These are phyloP conservation scores for Calonectria ilicicola DNA, from an alignment of 2,329 filamentous ascomycete genomes.

Conservation along the genomic window DNA sequence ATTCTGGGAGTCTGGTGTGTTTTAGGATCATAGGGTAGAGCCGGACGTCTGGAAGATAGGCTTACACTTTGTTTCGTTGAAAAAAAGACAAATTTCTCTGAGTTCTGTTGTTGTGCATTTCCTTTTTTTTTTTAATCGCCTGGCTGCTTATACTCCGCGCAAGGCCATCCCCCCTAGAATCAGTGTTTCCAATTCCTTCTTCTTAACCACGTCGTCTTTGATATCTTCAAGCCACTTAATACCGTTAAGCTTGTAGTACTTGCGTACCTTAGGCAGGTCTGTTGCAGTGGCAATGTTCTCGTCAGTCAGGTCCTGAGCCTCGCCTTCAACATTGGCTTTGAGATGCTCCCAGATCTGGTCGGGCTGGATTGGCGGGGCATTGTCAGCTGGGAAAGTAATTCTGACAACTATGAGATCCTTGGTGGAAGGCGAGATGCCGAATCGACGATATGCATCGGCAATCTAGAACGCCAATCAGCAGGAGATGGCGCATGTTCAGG, in stretches of 20 bases:
- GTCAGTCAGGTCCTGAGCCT: constrained; percentile 70
- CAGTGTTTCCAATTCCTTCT: constrained; percentile 73
- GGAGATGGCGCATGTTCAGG: background rate
- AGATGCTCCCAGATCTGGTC: constrained; percentile 71
- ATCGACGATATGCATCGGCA: constrained; percentile 88
- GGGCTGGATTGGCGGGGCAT: constrained; percentile 56
- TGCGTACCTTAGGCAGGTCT: constrained; percentile 79
- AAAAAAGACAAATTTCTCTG: constrained; percentile 7
- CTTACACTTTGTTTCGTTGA: constrained; percentile 38
- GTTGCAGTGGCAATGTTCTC: constrained; percentile 68
- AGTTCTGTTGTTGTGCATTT: background rate
- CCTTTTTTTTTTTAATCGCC: background rate
- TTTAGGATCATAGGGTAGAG: constrained; percentile 39
- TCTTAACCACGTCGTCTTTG: constrained; percentile 56
- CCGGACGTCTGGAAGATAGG: constrained; percentile 43
- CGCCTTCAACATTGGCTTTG: constrained; percentile 70
- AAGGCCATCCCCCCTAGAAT: constrained; percentile 81
- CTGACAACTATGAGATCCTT: constrained; percentile 85
- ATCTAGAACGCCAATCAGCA: constrained; percentile 68
- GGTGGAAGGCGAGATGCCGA: constrained; percentile 81
- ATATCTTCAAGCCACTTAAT: constrained; percentile 62
- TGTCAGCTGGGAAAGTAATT: constrained; percentile 66
- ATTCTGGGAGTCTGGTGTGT: constrained; percentile 42
- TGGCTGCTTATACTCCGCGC: constrained; percentile 51
- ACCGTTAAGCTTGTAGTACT: constrained; percentile 86